Evolutionary conservation across 2,329 filamentous ascomycete genomes (phyloP), one percentile per base, ranked within the genome.

Genomic region (Hypoxylon sp.): DNA sequence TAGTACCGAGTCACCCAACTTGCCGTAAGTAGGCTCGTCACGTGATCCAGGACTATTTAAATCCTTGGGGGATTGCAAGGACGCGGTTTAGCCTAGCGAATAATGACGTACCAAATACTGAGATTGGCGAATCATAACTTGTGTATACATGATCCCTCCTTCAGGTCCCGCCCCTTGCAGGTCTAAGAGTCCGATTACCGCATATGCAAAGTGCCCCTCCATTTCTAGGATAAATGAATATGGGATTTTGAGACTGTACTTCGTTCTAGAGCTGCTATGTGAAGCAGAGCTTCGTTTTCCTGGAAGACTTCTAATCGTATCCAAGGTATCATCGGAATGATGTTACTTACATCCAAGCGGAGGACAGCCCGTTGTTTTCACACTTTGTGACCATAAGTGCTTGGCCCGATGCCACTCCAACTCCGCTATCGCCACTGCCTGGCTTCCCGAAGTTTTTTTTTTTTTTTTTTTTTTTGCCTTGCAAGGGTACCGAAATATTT

Each of bases 81-180:
- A n/a, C n/a, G n/a, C n/a, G n/a, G 13, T 58, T 58, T 49, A 51
- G 58, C 37, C 42, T 58, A 29, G 42, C 41, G 21, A 18, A 38
- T 40, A 45, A 48, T 61, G 58, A 61, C 58, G 58, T 58, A 61
- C 27, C 13, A 9, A 48, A 41, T 55, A 55, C 42, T 48, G 18
- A 18, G 46, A 61, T 61, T 61, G 58, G 11, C 54, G 49, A 61
- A 61, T 57, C 40, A 43, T 21, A 9, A n/a, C 8, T 17, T 4
- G 1, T 13, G 5, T 17, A 35, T 45, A n/a, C 26, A 20, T 40
- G 27, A 24, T 38, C 40, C 23, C 37, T 46, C 52, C 15, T 37
- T 56, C 43, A 60, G 57, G 48, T 57, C 35, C 45, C 58, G 21
- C 58, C 40, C n/a, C 31, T 35, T 53, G 48, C 52, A 47, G 38